Conservation (phyloP, 2,329 filamentous ascomycete species). For the Penicillium brevicompactum region DNA sequence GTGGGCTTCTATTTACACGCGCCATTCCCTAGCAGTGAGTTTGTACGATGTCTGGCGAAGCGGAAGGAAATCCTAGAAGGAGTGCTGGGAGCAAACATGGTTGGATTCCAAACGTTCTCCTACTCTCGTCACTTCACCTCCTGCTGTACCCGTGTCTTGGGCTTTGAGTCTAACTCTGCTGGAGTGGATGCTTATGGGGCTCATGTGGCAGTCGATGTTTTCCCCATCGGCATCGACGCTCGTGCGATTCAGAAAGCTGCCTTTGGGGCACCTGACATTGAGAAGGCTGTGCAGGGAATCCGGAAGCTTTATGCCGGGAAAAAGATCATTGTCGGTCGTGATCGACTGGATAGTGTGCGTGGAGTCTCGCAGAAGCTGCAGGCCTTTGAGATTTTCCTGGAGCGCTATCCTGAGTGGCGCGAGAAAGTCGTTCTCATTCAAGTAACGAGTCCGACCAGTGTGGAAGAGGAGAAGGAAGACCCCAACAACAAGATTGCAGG, state of each 20-base stretch:
- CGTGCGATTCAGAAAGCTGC: slow-evolving; percentile 73
- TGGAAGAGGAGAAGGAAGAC: slow-evolving; percentile 77
- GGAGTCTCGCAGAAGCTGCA: slow-evolving; percentile 95
- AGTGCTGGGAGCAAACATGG: slow-evolving; percentile 85
- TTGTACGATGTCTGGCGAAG: slow-evolving; percentile 82
- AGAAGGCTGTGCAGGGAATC: slow-evolving; percentile 71
- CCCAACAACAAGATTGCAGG: slow-evolving; percentile 79
- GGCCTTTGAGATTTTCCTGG: slow-evolving; percentile 89
- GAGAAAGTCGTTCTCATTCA: slow-evolving; percentile 93
- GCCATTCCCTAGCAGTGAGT: slow-evolving; percentile 95
- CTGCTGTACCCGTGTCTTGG: slow-evolving; percentile 86
- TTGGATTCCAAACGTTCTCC: slow-evolving; percentile 94
- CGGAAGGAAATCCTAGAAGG: slow-evolving; percentile 90
- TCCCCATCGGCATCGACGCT: slow-evolving; percentile 94
- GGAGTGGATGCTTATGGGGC: slow-evolving; percentile 88
- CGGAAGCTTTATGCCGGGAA: slow-evolving; percentile 80
- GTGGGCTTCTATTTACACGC: slow-evolving; percentile 94
- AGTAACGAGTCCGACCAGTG: slow-evolving; percentile 83
- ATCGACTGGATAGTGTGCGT: slow-evolving; percentile 88
- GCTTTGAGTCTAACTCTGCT: slow-evolving; percentile 82
- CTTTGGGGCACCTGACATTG: slow-evolving; percentile 69
- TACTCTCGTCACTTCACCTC: slow-evolving; percentile 94
- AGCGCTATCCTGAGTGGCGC: slow-evolving; percentile 87
- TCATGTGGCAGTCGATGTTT: slow-evolving; percentile 87
- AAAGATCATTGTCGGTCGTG: slow-evolving; percentile 92